These are phyloP conservation scores for Hansenula sp. DNA, from an alignment of 1,139 yeast genomes.

Conservation along the genomic window DNA sequence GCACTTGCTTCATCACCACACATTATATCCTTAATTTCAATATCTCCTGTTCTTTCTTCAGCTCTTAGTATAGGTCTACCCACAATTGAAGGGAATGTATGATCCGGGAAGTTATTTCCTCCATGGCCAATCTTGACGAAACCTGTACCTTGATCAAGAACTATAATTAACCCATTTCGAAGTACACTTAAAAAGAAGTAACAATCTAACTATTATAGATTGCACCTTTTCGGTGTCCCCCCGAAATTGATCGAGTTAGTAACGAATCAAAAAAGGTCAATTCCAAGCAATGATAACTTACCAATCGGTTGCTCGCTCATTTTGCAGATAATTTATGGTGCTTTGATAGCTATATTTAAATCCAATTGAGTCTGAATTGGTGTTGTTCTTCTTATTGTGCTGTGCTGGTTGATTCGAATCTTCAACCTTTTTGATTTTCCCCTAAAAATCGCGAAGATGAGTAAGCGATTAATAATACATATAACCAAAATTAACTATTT, in stretches of 20 bases:
- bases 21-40: constrained; percentile 88
- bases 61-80: constrained; percentile 97
- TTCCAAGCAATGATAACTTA: background rate
- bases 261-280: background rate
- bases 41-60: constrained; percentile 77
- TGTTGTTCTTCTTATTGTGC: background rate
- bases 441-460: background rate
- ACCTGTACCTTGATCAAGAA: constrained; percentile 99
- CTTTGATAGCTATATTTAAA: background rate
- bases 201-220: background rate
- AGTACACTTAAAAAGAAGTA: background rate
- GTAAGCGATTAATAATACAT: background rate
- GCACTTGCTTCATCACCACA: constrained; percentile 95
- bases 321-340: background rate
- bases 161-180: constrained; percentile 25
- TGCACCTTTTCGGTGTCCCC: background rate
- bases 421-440: background rate
- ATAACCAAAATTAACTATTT: background rate
- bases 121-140: constrained; percentile 94
- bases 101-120: constrained; percentile 96
- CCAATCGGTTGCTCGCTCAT: constrained; percentile 22
- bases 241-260: background rate
- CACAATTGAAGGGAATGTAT: constrained; percentile 96
- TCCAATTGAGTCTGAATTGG: background rate
- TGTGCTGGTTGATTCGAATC: background rate